Base-by-base conservation (phyloP, 1,284 basidiomycete species). In the Salmacisia buchloeana region DNA sequence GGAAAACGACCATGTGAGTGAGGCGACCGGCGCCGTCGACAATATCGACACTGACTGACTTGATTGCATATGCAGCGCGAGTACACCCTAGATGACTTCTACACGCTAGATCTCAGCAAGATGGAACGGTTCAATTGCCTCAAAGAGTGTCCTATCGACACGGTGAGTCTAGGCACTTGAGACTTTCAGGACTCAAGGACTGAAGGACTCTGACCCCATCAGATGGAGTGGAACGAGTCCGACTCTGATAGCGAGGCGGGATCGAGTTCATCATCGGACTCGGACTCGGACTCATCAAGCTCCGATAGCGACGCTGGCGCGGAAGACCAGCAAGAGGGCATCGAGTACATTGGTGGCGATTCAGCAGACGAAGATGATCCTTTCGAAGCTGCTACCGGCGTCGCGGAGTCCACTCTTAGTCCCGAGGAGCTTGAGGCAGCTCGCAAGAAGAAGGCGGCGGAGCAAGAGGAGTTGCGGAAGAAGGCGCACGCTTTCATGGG, bases 401-500 rank as follows among this genome's bases (percentile, higher is more conserved):
- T 34, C 35, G 54, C 31, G 18, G 33, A 15, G 15, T 13, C 34
- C 5, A 31, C 34, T 9, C 31, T 57, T 2, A 52, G 23, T 5
- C 46, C 59, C n/a, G 68, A 65, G 31, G 71, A 77, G 35, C 59
- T 58, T 21, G 62, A 73, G 12, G 70, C 66, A 10, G 56, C 60
- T 61, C 6, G 75, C 67, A 35, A 64, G 33, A 45, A 49, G 7
- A 13, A 38, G 27, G 15, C n/a, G 2, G 43, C 31, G 27, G 49
- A 46, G 29, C 21, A 86, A 84, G 82, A 83, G 31, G 85, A 84
- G 27, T 76, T 93, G 2, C 84, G 86, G 0, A 81, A 82, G 13
- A 82, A 86, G 74, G 90, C 89, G 0, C 83, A 85, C 0, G 85
- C 83, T 0, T 91, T 92, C 76, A 85, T 90, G 83, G 89, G 88